Percentiles rank a stretch among this genome's conserved stretches.
Conservation (phyloP, 176 grass and related monocot species). For the Bromus sterilis region DNA sequence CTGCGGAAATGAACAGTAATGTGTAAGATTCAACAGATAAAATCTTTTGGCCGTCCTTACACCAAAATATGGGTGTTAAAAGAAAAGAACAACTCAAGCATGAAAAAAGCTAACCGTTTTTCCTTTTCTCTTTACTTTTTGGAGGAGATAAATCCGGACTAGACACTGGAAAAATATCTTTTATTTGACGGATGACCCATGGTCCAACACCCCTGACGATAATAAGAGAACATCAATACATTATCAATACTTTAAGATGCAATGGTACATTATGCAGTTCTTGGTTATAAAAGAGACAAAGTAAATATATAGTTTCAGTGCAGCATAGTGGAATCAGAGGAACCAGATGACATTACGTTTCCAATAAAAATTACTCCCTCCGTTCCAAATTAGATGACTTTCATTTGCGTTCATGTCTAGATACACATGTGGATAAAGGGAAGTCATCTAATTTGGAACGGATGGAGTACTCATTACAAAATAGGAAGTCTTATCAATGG, state of each 20-base stretch:
- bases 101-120: slow-evolving; percentile 15
- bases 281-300: background rate
- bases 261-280: background rate
- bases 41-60: background rate
- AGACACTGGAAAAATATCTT: slow-evolving; percentile 55
- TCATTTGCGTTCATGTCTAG: too few species aligned
- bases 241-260: background rate
- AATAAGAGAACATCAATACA: slow-evolving; percentile 4
- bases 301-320: background rate
- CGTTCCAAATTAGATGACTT: too few species aligned
- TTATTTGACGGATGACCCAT: slow-evolving; percentile 69
- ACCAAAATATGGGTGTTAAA: background rate
- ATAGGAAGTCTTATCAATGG: background rate
- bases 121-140: slow-evolving; percentile 20
- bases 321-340: background rate
- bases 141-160: slow-evolving; percentile 18
- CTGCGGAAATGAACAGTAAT: slow-evolving; percentile 14
- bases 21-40: background rate
- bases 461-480: background rate
- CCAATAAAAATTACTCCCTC: background rate
- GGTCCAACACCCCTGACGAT: slow-evolving; percentile 64
- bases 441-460: too few species aligned
- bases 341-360: background rate
- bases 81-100: background rate
- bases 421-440: too few species aligned